Evolutionary conservation across 805 yeast genomes (phyloP), one percentile per base, ranked within the genome.

Genomic region (Candida orba): DNA sequence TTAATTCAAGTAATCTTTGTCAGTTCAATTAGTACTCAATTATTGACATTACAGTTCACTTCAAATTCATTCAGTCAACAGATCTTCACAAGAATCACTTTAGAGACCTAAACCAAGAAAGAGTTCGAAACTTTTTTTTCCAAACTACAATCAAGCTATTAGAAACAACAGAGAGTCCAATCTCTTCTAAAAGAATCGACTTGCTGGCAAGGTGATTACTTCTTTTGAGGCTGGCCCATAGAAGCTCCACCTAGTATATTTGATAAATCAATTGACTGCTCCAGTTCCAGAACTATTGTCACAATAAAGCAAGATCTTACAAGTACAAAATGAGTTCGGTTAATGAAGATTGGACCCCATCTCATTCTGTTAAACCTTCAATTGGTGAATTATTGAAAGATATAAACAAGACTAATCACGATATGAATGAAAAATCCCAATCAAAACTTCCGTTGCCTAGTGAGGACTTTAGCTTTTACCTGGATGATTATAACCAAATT

Each of bases 401-500:
- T 29, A 42, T 39, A 12, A 34, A 31, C 8, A 37, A 34, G 27
- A 20, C 22, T 20, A 41, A 39, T 7, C 33, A 39, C 7, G 24
- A 34, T 8, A 17, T 8, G 15, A 10, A 23, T 13, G 13, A 22
- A 4, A 27, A 27, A 6, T 6, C 34, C 14, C 12, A 20, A 29
- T 34, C 40, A 12, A 35, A 24, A 22, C 30, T 45, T 4, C 45
- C 48, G 13, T 29, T 23, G 17, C 48, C 48, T 4, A 33, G 23
- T 23, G 48, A 62, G 30, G 52, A 42, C 4, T 53, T 60, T 8
- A 40, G 41, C 5, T 39, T 42, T 3, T 45, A 32, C 15, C 10
- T 42, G 18, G 40, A 43, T 29, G 51, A 51, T 8, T 54, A 53
- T 43, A 47, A 41, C 12, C 51, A 53, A 24, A 54, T 53, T 14